phyloP scores from a whole-genome alignment of 805 yeast genomes.

The Yamadazyma sp. region DNA sequence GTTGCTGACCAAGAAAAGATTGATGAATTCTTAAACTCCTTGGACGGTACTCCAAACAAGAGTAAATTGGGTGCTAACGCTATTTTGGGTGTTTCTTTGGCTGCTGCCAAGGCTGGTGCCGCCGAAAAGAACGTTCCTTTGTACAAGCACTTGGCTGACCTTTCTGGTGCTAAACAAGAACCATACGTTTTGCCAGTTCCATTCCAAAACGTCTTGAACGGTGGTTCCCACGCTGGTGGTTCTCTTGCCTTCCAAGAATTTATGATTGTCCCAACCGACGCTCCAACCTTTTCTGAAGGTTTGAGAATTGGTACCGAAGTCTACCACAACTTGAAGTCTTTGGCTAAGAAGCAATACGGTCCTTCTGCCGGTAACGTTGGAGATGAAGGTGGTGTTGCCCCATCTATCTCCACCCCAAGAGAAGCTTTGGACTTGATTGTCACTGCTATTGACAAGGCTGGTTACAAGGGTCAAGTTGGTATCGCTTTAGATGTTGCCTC shows the following conservation, averaged over 20 bases:
- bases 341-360: constrained; percentile 94
- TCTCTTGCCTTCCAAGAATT: constrained; percentile 98
- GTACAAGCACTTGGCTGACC: constrained; percentile 84
- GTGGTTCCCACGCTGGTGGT: constrained; percentile 99
- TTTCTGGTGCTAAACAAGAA: constrained; percentile 68
- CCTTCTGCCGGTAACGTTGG: constrained; percentile 99
- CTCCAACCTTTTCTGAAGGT: constrained; percentile 89
- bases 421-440: constrained; percentile 96
- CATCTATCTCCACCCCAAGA: constrained; percentile 90
- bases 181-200: constrained; percentile 98
- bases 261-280: constrained; percentile 97
- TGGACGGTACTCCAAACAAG: constrained; percentile 98
- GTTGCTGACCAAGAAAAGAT: constrained; percentile 83
- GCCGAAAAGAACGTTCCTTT: constrained; percentile 93
- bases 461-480: constrained; percentile 88
- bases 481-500: constrained; percentile 97
- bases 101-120: constrained; percentile 97
- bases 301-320: constrained; percentile 97
- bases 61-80: constrained; percentile 98
- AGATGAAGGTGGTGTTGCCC: constrained; percentile 99
- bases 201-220: constrained; percentile 97
- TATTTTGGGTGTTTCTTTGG: constrained; percentile 95
- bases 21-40: constrained; percentile 79
- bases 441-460: constrained; percentile 88
- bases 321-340: constrained; percentile 92